phyloP scores from a whole-genome alignment of 352 stramenopile species.

The Aphanomyces astaci region DNA sequence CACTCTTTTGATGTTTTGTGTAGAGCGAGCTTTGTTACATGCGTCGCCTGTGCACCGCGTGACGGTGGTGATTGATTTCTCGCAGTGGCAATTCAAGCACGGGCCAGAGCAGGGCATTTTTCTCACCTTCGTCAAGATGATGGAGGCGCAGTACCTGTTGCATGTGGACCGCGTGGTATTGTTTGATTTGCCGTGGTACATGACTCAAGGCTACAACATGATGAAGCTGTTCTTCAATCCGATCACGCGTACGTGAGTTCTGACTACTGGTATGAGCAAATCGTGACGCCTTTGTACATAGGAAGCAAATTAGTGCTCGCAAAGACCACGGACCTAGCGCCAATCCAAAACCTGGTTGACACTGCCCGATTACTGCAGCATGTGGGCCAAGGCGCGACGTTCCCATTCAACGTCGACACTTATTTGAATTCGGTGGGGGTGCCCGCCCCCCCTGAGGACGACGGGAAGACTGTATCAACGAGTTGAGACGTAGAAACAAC shows the following conservation, averaged over 20 bases:
- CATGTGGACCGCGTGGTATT: slow-evolving; percentile 9
- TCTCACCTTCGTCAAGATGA: slow-evolving; percentile 17
- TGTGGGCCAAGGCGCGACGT: slow-evolving; percentile 1
- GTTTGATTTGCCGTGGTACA: slow-evolving; percentile 16
- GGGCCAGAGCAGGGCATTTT: slow-evolving; percentile 14
- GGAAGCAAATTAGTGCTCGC: slow-evolving; percentile 17
- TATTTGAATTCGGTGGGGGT: neutral
- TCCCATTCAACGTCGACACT: slow-evolving; percentile 6
- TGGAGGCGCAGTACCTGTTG: slow-evolving; percentile 16
- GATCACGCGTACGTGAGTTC: neutral
- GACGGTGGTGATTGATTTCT: slow-evolving; percentile 19
- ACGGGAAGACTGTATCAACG: neutral
- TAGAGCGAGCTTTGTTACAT: slow-evolving; percentile 12
- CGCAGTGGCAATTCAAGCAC: slow-evolving; percentile 16
- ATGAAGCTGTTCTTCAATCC: slow-evolving; percentile 19
- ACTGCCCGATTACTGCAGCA: slow-evolving; percentile 6
- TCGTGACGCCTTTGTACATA: neutral
- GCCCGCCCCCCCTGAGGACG: neutral
- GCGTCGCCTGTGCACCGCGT: slow-evolving; percentile 8
- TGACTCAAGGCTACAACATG: slow-evolving; percentile 11
- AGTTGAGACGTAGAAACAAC: too few species aligned
- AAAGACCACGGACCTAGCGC: slow-evolving; percentile 4
- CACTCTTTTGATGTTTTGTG: too few species aligned
- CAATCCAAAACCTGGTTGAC: neutral
- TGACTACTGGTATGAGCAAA: neutral